These are phyloP conservation scores for Aspergillus alliaceus DNA, from an alignment of 2,329 filamentous ascomycete species.

Conservation along the genomic window DNA sequence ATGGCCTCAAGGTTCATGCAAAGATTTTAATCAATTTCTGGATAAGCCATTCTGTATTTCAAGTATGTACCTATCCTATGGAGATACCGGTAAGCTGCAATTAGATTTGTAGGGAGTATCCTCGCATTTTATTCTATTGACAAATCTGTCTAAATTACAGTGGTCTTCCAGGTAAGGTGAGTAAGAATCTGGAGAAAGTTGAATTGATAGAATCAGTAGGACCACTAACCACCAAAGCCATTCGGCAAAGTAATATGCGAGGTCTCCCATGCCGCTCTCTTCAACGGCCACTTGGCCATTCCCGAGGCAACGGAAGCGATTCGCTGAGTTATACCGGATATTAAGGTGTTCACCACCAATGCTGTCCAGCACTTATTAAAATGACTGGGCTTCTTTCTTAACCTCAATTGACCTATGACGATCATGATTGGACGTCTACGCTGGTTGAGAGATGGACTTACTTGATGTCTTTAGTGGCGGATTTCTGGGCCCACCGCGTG, in stretches of 20 bases:
- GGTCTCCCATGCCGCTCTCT: constrained; percentile 31
- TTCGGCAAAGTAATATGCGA: constrained; percentile 3
- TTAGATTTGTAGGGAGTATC: too few species aligned
- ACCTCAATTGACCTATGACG: constrained; percentile 24
- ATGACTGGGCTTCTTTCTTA: constrained; percentile 22
- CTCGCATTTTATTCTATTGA: too few species aligned
- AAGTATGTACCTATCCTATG: too few species aligned
- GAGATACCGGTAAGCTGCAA: too few species aligned
- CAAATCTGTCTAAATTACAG: not conserved
- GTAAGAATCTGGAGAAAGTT: too few species aligned
- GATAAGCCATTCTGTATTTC: too few species aligned
- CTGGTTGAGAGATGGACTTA: constrained; percentile 9
- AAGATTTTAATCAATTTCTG: too few species aligned
- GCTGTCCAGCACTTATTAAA: constrained; percentile 18
- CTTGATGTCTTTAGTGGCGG: constrained; percentile 34
- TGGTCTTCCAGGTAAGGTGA: too few species aligned
- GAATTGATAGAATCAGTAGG: too few species aligned
- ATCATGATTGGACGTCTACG: not conserved
- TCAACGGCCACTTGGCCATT: constrained; percentile 31
- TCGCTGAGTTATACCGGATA: constrained; percentile 15
- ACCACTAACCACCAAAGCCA: not conserved
- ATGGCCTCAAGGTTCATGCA: too few species aligned
- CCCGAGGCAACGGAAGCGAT: constrained; percentile 19
- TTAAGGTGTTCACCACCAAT: constrained; percentile 25
- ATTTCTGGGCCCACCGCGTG: constrained; percentile 31